These are phyloP conservation scores for Trypanosomatidae sp. DNA, from an alignment of 208 protist genomes.

Conservation along the genomic window DNA sequence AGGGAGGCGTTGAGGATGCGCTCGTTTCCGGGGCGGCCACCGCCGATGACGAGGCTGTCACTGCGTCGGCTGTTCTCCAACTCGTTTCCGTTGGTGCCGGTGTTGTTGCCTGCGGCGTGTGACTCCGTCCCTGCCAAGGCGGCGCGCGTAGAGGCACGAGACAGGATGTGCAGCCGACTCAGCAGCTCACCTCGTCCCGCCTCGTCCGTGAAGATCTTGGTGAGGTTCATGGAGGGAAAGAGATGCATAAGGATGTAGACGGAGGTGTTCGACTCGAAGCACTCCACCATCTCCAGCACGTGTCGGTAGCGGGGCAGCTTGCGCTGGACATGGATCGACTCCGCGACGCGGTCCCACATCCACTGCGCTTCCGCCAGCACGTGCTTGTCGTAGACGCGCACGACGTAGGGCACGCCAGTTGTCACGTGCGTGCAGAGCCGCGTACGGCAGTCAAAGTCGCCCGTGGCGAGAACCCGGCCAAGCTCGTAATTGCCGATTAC, in stretches of 20 bases:
- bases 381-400: slow-evolving; percentile 81
- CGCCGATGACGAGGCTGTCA: too few relatives aligned
- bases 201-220: slow-evolving; percentile 52
- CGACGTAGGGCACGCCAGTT: slow-evolving; percentile 77
- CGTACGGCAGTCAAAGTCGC: slow-evolving; percentile 87
- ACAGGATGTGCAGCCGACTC: slow-evolving; percentile 9
- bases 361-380: slow-evolving; percentile 72
- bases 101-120: too few relatives aligned
- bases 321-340: too few relatives aligned
- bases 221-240: slow-evolving; percentile 70
- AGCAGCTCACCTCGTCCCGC: slow-evolving; percentile 13
- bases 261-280: slow-evolving; percentile 77
- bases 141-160: neutral
- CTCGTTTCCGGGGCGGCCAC: too few relatives aligned
- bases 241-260: slow-evolving; percentile 90
- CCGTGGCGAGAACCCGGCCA: slow-evolving; percentile 64
- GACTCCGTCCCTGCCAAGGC: too few relatives aligned
- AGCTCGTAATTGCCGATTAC: slow-evolving; percentile 89
- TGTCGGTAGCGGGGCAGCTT: too few relatives aligned
- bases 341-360: slow-evolving; percentile 84
- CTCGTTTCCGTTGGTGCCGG: too few relatives aligned
- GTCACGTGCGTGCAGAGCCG: slow-evolving; percentile 79
- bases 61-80: too few relatives aligned
- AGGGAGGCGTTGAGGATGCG: too few relatives aligned
- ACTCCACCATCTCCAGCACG: slow-evolving; percentile 86